These are phyloP conservation scores for Paecilomyces formosus DNA, from an alignment of 2,329 filamentous ascomycete genomes.

Conservation along the genomic window DNA sequence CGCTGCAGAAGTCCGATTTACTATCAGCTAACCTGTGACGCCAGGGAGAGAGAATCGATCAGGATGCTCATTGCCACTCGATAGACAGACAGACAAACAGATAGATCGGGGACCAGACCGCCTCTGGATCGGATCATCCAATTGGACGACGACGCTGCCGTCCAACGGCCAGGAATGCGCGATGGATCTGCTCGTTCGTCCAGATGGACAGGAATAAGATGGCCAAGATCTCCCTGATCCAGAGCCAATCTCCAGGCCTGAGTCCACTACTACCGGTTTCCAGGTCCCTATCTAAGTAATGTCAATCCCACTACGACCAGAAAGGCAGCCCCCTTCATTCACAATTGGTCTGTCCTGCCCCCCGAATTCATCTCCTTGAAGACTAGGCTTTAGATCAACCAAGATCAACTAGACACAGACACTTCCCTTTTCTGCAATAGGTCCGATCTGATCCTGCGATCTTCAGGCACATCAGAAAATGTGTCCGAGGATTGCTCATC, in stretches of 20 bases:
- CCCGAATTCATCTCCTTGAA: not conserved
- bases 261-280: not conserved
- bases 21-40: not conserved
- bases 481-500: too few species aligned
- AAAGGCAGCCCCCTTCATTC: not conserved
- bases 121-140: not conserved
- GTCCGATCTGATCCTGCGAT: not conserved
- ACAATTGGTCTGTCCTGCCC: not conserved
- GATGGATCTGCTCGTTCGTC: not conserved
- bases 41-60: not conserved
- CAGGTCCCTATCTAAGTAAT: not conserved
- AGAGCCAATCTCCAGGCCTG: not conserved
- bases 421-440: not conserved
- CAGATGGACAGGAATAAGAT: too few species aligned
- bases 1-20: not conserved
- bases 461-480: too few species aligned
- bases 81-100: too few species aligned
- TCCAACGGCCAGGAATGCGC: not conserved
- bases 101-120: not conserved
- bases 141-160: not conserved
- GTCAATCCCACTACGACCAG: not conserved
- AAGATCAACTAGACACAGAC: not conserved
- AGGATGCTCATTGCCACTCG: not conserved
- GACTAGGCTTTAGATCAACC: not conserved
- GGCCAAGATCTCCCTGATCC: not conserved